Percentiles rank a stretch among this genome's conserved stretches.
Conservation (phyloP, 441 rosid species). For the Omphalea diandra region DNA sequence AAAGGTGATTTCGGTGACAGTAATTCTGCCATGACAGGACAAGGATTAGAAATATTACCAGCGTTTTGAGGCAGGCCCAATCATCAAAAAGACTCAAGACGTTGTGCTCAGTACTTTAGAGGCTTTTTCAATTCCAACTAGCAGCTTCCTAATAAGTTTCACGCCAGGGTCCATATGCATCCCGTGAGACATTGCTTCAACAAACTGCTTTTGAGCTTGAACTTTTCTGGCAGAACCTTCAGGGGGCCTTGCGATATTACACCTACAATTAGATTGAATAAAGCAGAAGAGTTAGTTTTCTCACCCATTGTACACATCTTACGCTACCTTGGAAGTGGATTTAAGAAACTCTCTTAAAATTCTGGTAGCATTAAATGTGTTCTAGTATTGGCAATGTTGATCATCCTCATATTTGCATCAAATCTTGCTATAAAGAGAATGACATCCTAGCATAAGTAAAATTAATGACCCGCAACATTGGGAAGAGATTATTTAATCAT, state of each 20-base stretch:
- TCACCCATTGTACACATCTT: not conserved
- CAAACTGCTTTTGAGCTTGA: constrained; percentile 74
- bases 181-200: constrained; percentile 88
- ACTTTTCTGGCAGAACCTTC: constrained; percentile 72
- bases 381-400: not conserved
- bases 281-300: not conserved
- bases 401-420: not conserved
- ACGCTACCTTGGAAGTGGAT: not conserved
- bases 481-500: constrained; percentile 1
- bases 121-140: constrained; percentile 70
- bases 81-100: constrained; percentile 80
- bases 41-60: constrained; percentile 39
- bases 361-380: not conserved
- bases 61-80: constrained; percentile 79
- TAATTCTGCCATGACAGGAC: not conserved
- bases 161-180: constrained; percentile 76
- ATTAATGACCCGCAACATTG: not conserved
- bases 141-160: constrained; percentile 67
- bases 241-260: constrained; percentile 81
- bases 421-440: not conserved
- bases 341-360: not conserved
- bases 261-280: constrained; percentile 1
- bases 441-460: not conserved
- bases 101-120: constrained; percentile 49
- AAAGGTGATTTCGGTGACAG: not conserved